Evolutionary conservation across 2,329 filamentous ascomycete species (phyloP).

Genomic region (Botrytis byssoidea): DNA sequence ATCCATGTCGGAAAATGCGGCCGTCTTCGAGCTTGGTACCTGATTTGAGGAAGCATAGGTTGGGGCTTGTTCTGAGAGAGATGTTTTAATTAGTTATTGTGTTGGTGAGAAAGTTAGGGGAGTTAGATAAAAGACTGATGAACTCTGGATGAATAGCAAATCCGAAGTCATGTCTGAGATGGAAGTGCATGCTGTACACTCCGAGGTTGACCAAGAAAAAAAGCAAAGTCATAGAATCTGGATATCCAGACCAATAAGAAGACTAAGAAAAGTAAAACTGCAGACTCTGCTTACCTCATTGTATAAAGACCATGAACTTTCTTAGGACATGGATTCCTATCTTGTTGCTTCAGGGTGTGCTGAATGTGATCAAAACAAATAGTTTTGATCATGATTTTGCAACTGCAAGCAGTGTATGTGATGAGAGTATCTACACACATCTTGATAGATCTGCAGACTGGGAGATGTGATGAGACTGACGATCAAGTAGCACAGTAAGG

Average conservation of each 20-base stretch:
- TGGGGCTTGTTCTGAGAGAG: not conserved
- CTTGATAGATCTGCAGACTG: no score
- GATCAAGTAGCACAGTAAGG: no score
- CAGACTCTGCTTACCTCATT: not conserved
- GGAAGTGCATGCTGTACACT: not conserved
- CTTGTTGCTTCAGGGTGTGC: not conserved
- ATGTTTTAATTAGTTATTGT: not conserved
- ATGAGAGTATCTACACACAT: conserved; percentile 3
- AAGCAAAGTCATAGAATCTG: no score
- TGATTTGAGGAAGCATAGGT: not conserved
- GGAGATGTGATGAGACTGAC: not conserved
- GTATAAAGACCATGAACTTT: not conserved
- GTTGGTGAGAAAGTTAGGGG: no score
- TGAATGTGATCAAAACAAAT: conserved; percentile 10
- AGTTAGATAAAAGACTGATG: not conserved
- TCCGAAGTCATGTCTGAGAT: not conserved
- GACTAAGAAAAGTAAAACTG: not conserved
- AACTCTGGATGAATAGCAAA: not conserved
- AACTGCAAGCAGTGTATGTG: not conserved
- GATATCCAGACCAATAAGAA: not conserved
- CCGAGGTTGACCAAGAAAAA: not conserved
- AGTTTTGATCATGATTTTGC: not conserved
- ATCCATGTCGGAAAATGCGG: not conserved
- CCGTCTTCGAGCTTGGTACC: not conserved
- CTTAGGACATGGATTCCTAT: not conserved